Conservation (phyloP, 1,284 basidiomycete species). For the Heterobasidion irregulare region DNA sequence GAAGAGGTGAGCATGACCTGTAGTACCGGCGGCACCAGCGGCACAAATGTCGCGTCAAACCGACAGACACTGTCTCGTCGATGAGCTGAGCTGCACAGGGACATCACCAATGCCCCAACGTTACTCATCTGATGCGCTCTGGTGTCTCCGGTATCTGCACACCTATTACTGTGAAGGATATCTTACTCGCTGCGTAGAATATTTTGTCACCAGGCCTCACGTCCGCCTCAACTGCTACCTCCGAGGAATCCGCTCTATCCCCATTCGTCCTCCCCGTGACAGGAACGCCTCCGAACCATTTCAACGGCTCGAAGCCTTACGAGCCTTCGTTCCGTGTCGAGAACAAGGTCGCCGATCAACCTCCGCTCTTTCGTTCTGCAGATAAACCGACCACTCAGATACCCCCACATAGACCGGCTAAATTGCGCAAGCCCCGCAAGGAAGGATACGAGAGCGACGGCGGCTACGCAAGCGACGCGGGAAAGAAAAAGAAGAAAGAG, state of each 20-base stretch:
- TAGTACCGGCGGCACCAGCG: background rate
- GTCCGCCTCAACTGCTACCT: conserved; percentile 25
- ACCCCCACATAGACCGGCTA: conserved; percentile 17
- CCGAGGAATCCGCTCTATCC: conserved; percentile 21
- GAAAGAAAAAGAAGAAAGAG: conserved; percentile 18
- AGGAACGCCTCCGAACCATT: background rate
- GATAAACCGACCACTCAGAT: conserved; percentile 9
- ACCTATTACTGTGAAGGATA: background rate
- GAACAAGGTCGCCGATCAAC: background rate
- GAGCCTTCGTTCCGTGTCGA: conserved; percentile 12
- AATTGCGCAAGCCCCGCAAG: conserved; percentile 28
- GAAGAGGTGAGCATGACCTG: conserved; percentile 26
- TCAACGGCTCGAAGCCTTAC: background rate
- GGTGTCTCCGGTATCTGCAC: conserved; percentile 2
- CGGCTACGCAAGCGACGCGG: conserved; percentile 36
- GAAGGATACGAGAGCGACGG: conserved; percentile 50
- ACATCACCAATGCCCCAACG: background rate
- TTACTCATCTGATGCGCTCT: background rate
- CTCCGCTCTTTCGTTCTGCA: conserved; percentile 6
- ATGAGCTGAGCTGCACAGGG: conserved; percentile 7
- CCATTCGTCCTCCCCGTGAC: conserved; percentile 3
- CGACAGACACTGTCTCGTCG: background rate
- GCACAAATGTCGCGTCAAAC: background rate
- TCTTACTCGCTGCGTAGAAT: conserved; percentile 10
- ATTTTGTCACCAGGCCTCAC: conserved; percentile 24